Evolutionary conservation across 331 rosid genomes (phyloP).

Genomic region (Ulmus americana): DNA sequence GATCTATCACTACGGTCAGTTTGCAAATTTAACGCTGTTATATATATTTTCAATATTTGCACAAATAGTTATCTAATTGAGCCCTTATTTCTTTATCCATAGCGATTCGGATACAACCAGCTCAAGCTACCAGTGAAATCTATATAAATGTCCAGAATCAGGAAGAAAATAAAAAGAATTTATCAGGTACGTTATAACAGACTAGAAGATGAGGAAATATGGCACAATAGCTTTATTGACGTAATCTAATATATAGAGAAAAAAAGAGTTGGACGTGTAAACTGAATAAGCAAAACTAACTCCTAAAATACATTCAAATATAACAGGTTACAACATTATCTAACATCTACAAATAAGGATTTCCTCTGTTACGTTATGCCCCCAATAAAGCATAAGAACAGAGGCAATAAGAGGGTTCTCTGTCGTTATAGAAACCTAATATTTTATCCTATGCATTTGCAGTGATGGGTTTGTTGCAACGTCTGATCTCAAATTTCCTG

Average conservation of each 20-base stretch:
- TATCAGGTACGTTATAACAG: background rate
- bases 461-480: background rate
- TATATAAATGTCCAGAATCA: background rate
- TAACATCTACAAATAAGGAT: too few species aligned
- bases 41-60: background rate
- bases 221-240: too few species aligned
- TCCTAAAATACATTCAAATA: too few species aligned
- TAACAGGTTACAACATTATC: too few species aligned
- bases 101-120: background rate
- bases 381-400: too few species aligned
- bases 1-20: conserved; percentile 3
- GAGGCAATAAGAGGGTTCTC: too few species aligned
- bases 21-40: background rate
- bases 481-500: background rate
- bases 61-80: background rate
- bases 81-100: background rate
- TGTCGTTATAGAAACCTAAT: too few species aligned
- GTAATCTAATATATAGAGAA: too few species aligned
- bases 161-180: background rate
- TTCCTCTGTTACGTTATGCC: too few species aligned
- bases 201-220: too few species aligned
- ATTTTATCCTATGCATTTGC: background rate
- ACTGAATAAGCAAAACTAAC: too few species aligned
- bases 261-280: too few species aligned
- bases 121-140: background rate